Percentiles rank a stretch among this genome's conserved stretches.
Evolutionary conservation across 768 basidiomycete species (phyloP).

Genomic region (Crepidotus variabilis): DNA sequence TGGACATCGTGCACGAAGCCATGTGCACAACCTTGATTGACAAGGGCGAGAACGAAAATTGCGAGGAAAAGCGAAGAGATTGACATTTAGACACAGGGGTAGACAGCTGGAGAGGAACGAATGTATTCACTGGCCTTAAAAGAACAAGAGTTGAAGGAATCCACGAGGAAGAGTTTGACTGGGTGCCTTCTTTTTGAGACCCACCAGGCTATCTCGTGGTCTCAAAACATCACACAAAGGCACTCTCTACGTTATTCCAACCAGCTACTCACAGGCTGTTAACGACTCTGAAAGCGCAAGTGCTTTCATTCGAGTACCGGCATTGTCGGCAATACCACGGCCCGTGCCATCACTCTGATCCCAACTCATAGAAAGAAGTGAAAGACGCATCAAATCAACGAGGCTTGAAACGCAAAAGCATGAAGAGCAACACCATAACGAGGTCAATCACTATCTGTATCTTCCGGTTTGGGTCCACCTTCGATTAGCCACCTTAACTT

Average conservation of each 20-base stretch:
- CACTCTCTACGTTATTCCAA: no score
- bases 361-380: background rate
- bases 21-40: conserved; percentile 23
- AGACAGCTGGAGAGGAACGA: conserved; percentile 1
- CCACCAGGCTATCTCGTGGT: background rate
- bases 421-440: background rate
- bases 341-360: background rate
- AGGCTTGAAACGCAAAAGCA: background rate
- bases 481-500: conserved; percentile 81
- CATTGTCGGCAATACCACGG: no score
- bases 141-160: background rate
- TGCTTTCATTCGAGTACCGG: no score
- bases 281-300: no score
- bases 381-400: background rate
- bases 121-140: background rate
- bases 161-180: background rate
- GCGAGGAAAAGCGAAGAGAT: conserved; percentile 8
- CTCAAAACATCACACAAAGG: background rate
- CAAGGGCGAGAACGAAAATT: conserved; percentile 16
- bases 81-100: background rate
- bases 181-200: background rate
- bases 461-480: conserved; percentile 82
- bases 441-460: conserved; percentile 62
- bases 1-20: conserved; percentile 32
- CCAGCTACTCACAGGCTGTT: no score